phyloP scores from a whole-genome alignment of 1,284 basidiomycete species.

The Irpex lacteus region DNA sequence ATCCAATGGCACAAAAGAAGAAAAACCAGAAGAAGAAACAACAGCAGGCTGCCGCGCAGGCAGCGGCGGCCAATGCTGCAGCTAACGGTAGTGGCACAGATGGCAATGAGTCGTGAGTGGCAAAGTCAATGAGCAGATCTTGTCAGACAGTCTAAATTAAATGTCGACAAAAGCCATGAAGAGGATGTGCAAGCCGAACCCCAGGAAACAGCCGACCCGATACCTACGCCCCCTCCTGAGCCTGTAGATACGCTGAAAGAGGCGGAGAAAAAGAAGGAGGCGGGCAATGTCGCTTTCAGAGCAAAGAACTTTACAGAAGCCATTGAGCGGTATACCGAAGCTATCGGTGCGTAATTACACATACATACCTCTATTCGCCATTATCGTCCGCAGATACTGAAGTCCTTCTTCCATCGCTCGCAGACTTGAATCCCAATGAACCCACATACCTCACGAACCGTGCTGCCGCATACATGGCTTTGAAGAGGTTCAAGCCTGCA shows the following conservation, averaged over 20 bases:
- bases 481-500: constrained; percentile 74
- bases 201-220: constrained; percentile 10
- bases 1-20: constrained; percentile 28
- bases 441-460: constrained; percentile 82
- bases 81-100: constrained; percentile 14
- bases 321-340: constrained; percentile 74
- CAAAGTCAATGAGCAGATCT: neutral
- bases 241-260: constrained; percentile 21
- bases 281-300: constrained; percentile 76
- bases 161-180: constrained; percentile 17
- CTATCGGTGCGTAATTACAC: constrained; percentile 45
- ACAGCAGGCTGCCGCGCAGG: constrained; percentile 16
- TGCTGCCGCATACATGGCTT: constrained; percentile 81
- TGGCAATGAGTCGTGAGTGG: constrained; percentile 15
- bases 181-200: constrained; percentile 18
- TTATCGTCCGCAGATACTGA: neutral
- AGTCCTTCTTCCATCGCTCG: neutral
- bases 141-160: constrained; percentile 10
- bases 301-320: constrained; percentile 66
- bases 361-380: neutral
- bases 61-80: neutral
- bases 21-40: constrained; percentile 29
- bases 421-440: constrained; percentile 65
- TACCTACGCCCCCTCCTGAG: constrained; percentile 4
- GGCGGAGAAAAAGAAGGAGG: constrained; percentile 68